Evolutionary conservation across 768 basidiomycete species (phyloP).

Genomic region (Lepiota venenata): DNA sequence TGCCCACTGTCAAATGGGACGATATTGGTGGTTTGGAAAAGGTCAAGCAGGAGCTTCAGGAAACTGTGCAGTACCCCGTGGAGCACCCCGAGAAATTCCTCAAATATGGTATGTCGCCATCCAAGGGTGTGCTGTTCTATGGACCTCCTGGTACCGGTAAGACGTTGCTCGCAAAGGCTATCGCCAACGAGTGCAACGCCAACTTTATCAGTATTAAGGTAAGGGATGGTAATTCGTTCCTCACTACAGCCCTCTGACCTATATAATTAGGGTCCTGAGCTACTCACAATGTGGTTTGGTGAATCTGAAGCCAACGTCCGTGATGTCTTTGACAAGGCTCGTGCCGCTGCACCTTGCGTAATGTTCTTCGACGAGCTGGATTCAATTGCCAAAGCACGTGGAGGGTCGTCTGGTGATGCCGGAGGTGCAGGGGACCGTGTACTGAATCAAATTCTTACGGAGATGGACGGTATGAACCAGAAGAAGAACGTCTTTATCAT

Average conservation of each 20-base stretch:
- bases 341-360: conserved; percentile 98
- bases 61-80: conserved; percentile 99
- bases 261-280: conserved; percentile 75
- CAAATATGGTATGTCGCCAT: conserved; percentile 99
- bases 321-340: conserved; percentile 99
- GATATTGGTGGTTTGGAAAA: conserved; percentile 99
- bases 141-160: conserved; percentile 99
- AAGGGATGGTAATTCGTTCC: conserved; percentile 5
- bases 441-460: conserved; percentile 93
- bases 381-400: conserved; percentile 97
- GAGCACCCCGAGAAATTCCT: conserved; percentile 99
- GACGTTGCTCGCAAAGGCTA: conserved; percentile 96
- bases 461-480: conserved; percentile 98
- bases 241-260: conserved; percentile 14
- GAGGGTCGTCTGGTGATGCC: conserved; percentile 83
- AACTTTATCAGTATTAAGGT: conserved; percentile 99
- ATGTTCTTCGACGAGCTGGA: conserved; percentile 99
- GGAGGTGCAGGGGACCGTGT: conserved; percentile 99
- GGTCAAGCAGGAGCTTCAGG: conserved; percentile 98
- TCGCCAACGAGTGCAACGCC: conserved; percentile 99
- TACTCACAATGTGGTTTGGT: conserved; percentile 99
- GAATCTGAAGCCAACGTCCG: conserved; percentile 99
- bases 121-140: conserved; percentile 99
- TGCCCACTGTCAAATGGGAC: conserved; percentile 98
- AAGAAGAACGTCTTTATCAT: conserved; percentile 99